phyloP scores from a whole-genome alignment of 2,329 filamentous ascomycete genomes.

The Aspergillus terreus region DNA sequence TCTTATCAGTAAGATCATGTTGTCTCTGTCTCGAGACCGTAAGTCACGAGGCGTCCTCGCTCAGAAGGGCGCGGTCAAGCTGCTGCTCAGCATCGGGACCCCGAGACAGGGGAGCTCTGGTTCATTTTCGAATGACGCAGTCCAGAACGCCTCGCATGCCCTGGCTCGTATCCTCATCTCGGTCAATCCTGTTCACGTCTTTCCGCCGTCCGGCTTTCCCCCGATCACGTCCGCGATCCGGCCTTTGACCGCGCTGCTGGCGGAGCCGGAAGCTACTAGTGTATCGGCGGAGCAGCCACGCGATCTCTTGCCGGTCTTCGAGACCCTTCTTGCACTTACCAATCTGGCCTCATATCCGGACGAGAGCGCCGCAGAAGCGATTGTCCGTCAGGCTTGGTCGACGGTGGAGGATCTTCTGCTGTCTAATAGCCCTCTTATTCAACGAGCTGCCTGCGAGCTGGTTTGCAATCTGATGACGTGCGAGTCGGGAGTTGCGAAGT shows the following conservation, averaged over 20 bases:
- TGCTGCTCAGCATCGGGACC: conserved; percentile 68
- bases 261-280: conserved; percentile 58
- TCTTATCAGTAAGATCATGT: conserved; percentile 73
- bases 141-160: conserved; percentile 68
- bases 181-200: conserved; percentile 78
- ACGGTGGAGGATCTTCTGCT: conserved; percentile 81
- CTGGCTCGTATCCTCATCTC: conserved; percentile 83
- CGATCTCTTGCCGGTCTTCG: conserved; percentile 84
- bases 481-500: conserved; percentile 43
- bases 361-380: conserved; percentile 56
- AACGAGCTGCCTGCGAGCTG: conserved; percentile 80
- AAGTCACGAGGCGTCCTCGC: conserved; percentile 74
- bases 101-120: conserved; percentile 38
- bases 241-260: conserved; percentile 72
- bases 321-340: conserved; percentile 84
- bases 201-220: conserved; percentile 71
- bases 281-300: conserved; percentile 51
- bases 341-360: conserved; percentile 72
- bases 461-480: conserved; percentile 73
- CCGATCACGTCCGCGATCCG: conserved; percentile 74
- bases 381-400: conserved; percentile 70
- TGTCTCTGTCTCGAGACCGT: conserved; percentile 70
- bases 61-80: conserved; percentile 88
- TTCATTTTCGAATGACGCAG: conserved; percentile 35
- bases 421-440: conserved; percentile 68